Percentiles rank a stretch among this genome's conserved stretches.
Conservation (phyloP, 768 basidiomycete species). For the Boletus rubroflammeus region DNA sequence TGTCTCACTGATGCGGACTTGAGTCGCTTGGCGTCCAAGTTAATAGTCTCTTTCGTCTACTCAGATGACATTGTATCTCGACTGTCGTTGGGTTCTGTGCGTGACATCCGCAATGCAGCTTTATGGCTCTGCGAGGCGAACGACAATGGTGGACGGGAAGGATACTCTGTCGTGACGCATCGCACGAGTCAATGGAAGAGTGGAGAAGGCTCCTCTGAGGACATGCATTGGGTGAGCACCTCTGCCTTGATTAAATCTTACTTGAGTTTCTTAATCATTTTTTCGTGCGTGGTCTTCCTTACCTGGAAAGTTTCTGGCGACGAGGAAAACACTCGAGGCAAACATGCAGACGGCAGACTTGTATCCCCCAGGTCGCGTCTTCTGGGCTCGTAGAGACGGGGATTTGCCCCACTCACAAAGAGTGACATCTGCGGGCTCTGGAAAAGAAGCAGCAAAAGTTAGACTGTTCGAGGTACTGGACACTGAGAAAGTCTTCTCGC, state of each 20-base stretch:
- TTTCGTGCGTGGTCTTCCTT: background rate
- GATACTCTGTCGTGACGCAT: slow-evolving; percentile 39
- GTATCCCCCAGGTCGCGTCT: slow-evolving; percentile 73
- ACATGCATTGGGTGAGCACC: slow-evolving; percentile 47
- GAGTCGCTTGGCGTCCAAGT: slow-evolving; percentile 52
- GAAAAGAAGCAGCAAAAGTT: slow-evolving; percentile 45
- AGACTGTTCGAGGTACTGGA: slow-evolving; percentile 76
- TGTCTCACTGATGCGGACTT: slow-evolving; percentile 61
- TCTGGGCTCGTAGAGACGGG: slow-evolving; percentile 75
- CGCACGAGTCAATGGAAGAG: slow-evolving; percentile 60
- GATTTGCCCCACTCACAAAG: slow-evolving; percentile 56
- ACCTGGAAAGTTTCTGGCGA: slow-evolving; percentile 59
- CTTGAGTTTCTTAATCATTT: background rate
- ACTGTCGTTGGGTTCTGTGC: slow-evolving; percentile 71
- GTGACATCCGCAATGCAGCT: slow-evolving; percentile 70
- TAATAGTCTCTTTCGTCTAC: slow-evolving; percentile 77
- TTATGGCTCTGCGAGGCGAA: slow-evolving; percentile 79
- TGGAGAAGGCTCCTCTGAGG: slow-evolving; percentile 53
- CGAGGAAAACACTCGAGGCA: slow-evolving; percentile 81
- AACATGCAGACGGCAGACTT: slow-evolving; percentile 74
- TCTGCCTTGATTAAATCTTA: background rate
- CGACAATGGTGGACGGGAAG: slow-evolving; percentile 35
- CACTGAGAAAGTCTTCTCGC: slow-evolving; percentile 72
- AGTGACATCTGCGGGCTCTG: slow-evolving; percentile 13
- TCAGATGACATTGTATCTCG: slow-evolving; percentile 80